A percentile compares a stretch with the other conserved stretches of the same genome.
phyloP scores from a whole-genome alignment of 1,139 yeast species.

The Blastobotrys petasosporus region DNA sequence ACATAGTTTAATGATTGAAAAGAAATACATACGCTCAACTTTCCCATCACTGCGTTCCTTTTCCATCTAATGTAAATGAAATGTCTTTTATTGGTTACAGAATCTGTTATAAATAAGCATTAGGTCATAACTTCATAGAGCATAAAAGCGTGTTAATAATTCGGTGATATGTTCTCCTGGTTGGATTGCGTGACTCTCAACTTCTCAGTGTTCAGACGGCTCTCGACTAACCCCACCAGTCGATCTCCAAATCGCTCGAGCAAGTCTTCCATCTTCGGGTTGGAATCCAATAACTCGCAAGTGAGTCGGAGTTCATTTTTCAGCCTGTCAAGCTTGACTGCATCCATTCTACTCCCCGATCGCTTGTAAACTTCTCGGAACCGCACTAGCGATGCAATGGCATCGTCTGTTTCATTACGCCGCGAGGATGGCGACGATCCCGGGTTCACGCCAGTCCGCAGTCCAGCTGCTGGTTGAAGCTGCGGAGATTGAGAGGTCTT shows the following conservation, averaged over 20 bases:
- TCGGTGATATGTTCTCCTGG: too few species aligned
- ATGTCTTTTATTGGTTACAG: too few species aligned
- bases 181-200: too few species aligned
- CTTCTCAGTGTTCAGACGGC: background rate
- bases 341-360: slow-evolving; percentile 7
- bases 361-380: slow-evolving; percentile 18
- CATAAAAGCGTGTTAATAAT: too few species aligned
- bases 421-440: too few species aligned
- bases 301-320: slow-evolving; percentile 22
- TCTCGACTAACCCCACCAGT: slow-evolving; percentile 18
- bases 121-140: too few species aligned
- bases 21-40: background rate
- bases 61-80: too few species aligned
- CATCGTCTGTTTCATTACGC: slow-evolving; percentile 9
- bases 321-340: slow-evolving; percentile 17
- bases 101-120: too few species aligned
- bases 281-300: slow-evolving; percentile 16
- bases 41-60: too few species aligned
- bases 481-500: too few species aligned
- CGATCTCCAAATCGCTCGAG: slow-evolving; percentile 24
- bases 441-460: too few species aligned
- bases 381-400: slow-evolving; percentile 15
- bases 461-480: too few species aligned
- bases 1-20: background rate
- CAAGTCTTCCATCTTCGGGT: slow-evolving; percentile 13